Conservation (phyloP, 495 filamentous ascomycete genomes). For the Venustampulla echinocandica region DNA sequence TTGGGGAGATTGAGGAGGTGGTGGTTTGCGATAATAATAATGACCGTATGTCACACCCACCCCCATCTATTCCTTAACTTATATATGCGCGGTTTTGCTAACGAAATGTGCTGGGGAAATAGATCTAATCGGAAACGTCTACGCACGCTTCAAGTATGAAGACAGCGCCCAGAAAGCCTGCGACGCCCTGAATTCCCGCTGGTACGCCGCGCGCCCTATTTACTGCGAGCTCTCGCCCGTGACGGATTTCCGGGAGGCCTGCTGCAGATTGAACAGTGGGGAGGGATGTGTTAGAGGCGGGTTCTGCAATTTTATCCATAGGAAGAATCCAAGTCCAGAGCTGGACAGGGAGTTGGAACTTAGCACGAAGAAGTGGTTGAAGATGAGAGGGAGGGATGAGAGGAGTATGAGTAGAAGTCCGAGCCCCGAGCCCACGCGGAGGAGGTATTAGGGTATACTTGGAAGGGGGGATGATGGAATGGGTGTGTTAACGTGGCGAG, state of each 20-base stretch:
- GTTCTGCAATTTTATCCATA: conserved; percentile 98
- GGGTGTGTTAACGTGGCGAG: too few species aligned
- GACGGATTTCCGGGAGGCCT: conserved; percentile 97
- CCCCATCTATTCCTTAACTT: too few species aligned
- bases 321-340: conserved; percentile 85
- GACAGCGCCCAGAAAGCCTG: conserved; percentile 88
- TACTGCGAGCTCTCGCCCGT: conserved; percentile 97
- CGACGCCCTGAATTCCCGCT: conserved; percentile 86
- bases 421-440: conserved; percentile 66
- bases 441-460: conserved; percentile 48
- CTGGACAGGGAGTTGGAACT: conserved; percentile 82
- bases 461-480: background rate
- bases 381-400: conserved; percentile 73
- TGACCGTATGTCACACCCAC: conserved; percentile 17
- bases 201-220: conserved; percentile 95
- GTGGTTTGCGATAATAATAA: conserved; percentile 86
- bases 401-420: conserved; percentile 69
- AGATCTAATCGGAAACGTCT: conserved; percentile 98
- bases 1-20: conserved; percentile 81
- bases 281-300: conserved; percentile 94
- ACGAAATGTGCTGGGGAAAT: too few species aligned
- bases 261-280: conserved; percentile 86
- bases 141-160: conserved; percentile 99
- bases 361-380: conserved; percentile 92
- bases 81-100: too few species aligned